Percentiles rank a stretch among this genome's conserved stretches.
These are phyloP conservation scores for Pythium phragmitis DNA, from an alignment of 352 stramenopile genomes.

Conservation along the genomic window DNA sequence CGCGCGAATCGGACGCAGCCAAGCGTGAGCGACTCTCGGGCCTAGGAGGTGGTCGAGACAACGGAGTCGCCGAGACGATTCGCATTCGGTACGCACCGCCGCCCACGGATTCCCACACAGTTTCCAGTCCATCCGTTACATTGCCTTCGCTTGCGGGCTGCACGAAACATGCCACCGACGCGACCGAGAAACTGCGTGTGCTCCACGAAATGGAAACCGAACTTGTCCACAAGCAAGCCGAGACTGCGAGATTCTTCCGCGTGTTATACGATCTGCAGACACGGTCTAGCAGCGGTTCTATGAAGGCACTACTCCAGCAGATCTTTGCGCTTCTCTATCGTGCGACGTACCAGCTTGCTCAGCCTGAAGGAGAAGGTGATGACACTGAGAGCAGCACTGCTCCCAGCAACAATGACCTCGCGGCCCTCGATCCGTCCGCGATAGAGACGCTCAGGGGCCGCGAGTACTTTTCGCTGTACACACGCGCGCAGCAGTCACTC, in stretches of 20 bases:
- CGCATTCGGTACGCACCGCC: slow-evolving; percentile 16
- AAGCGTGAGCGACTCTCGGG: slow-evolving; percentile 1
- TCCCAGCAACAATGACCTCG: background rate
- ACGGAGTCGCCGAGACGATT: background rate
- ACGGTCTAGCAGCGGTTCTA: slow-evolving; percentile 13
- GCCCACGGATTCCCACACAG: background rate
- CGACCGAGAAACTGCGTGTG: slow-evolving; percentile 45
- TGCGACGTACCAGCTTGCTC: slow-evolving; percentile 21
- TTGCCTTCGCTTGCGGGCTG: slow-evolving; percentile 82
- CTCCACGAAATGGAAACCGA: slow-evolving; percentile 81
- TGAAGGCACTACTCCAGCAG: slow-evolving; percentile 36
- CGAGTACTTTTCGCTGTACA: slow-evolving; percentile 35
- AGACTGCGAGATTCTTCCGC: slow-evolving; percentile 38
- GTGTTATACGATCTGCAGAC: slow-evolving; percentile 30
- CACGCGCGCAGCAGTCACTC: slow-evolving; percentile 20
- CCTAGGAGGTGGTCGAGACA: background rate
- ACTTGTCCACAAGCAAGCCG: slow-evolving; percentile 13
- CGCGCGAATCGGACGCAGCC: slow-evolving; percentile 22
- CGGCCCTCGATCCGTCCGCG: slow-evolving; percentile 12
- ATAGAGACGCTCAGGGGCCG: slow-evolving; percentile 17
- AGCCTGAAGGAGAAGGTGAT: background rate
- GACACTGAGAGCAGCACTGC: no score
- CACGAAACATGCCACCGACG: slow-evolving; percentile 83
- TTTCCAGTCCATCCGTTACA: slow-evolving; percentile 28
- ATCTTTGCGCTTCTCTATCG: slow-evolving; percentile 22